Evolutionary conservation across 2,329 filamentous ascomycete species (phyloP).

Genomic region (Fusarium staphyleae): DNA sequence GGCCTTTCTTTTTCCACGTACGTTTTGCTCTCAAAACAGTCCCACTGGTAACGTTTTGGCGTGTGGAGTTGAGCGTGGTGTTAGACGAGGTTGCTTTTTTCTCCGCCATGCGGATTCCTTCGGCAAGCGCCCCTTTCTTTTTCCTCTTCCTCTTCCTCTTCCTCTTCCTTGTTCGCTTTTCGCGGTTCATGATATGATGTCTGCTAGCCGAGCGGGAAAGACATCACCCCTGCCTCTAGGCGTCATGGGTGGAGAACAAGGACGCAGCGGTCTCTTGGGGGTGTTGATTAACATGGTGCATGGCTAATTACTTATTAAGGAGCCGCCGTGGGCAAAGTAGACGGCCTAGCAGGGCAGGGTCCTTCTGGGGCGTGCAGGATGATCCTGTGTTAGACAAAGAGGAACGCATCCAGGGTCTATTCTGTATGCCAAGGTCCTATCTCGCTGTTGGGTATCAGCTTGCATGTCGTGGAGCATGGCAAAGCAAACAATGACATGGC

Average conservation of each 20-base stretch:
- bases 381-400: constrained; percentile 6
- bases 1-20: constrained; percentile 37
- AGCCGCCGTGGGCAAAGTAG: not conserved
- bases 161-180: constrained; percentile 7
- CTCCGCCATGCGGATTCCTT: constrained; percentile 12
- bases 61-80: constrained; percentile 15
- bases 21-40: constrained; percentile 34
- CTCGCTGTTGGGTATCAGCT: constrained; percentile 7
- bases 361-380: not conserved
- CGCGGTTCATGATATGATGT: constrained; percentile 8
- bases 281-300: not conserved
- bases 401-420: constrained; percentile 16
- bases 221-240: constrained; percentile 6
- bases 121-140: constrained; percentile 5
- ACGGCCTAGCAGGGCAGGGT: not conserved
- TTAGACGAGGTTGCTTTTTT: constrained; percentile 25
- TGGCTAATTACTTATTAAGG: constrained; percentile 18
- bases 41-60: constrained; percentile 31
- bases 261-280: constrained; percentile 4
- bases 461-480: constrained; percentile 4
- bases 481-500: constrained; percentile 8
- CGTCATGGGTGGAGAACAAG: constrained; percentile 19
- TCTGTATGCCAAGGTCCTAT: constrained; percentile 7
- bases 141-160: constrained; percentile 2
- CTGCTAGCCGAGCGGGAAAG: not conserved